phyloP scores from a whole-genome alignment of 108 stramenopile species.

The Chaetoceros muelleri region DNA sequence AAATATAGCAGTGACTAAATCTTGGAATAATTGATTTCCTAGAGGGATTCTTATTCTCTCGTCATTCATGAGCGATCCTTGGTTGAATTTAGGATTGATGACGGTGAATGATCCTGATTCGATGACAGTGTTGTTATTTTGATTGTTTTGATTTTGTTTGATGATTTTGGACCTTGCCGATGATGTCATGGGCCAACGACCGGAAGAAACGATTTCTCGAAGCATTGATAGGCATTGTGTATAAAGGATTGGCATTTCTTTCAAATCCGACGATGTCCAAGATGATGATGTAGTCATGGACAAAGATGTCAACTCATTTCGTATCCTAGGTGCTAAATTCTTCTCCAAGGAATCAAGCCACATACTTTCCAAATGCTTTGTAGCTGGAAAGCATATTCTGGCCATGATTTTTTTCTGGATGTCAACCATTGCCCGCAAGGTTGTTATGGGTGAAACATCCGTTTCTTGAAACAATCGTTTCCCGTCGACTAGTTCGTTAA shows the following conservation, averaged over 20 bases:
- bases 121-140: constrained; percentile 11
- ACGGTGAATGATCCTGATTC: constrained; percentile 57
- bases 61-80: not conserved
- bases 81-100: constrained; percentile 21
- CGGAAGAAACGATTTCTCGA: constrained; percentile 20
- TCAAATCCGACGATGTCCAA: too few relatives aligned
- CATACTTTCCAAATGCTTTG: constrained; percentile 4
- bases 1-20: constrained; percentile 65
- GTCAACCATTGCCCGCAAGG: not conserved
- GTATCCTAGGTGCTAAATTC: constrained; percentile 14
- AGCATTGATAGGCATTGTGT: constrained; percentile 12
- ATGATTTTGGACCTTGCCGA: constrained; percentile 50
- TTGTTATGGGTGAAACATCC: not conserved
- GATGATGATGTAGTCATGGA: constrained; percentile 1
- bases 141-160: constrained; percentile 9
- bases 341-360: constrained; percentile 33
- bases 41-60: constrained; percentile 17
- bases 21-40: constrained; percentile 70
- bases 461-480: constrained; percentile 14
- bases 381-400: not conserved
- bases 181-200: constrained; percentile 62
- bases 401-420: constrained; percentile 4
- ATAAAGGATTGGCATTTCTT: not conserved
- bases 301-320: not conserved
- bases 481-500: constrained; percentile 40